Base-by-base conservation (phyloP, 2,329 filamentous ascomycete genomes). In the Catunica adiposa region DNA sequence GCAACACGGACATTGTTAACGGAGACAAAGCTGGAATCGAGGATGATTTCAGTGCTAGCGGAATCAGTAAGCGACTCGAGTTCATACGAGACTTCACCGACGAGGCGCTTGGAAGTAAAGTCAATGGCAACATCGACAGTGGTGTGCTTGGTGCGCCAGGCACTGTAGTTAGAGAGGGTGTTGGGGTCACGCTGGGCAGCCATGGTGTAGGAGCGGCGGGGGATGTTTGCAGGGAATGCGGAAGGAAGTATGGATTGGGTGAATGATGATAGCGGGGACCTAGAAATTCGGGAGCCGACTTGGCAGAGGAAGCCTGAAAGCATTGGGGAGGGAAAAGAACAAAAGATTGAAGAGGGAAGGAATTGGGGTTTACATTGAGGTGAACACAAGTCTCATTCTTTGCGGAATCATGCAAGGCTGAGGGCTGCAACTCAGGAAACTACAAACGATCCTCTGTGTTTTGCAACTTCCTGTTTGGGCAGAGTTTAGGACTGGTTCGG, bases 111-210 rank as follows among this genome's bases (percentile, higher is more conserved):
- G 65, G 80, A 75, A 59, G 84, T 78, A 67, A 97, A 98, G 64
- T 94, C 82, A 62, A 97, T 82, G 62, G 81, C 80, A 64, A 96
- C 80, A 67, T 85, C 81, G 57, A 86, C 85, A 20, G 79, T 83
- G 20, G 88, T 92, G 71, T 96, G 89, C 66, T 77, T 82, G 17
- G 87, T 95, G 59, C 79, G 75, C 82, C 88, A 96, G 56, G 84
- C 82, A 68, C 86, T 82, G 70, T 96, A 96, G 73, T 97, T 97
- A 66, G 86, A 85, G 58, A 92, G 71, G 25, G 92, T 96, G 68
- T 89, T 94, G 54, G 89, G 89, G 70, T 97, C 90, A 64, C 86
- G 79, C 53, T 62, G 57, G n/a, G 58, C 17, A 46, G 40, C 56
- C 59, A 58, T 59, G 47, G 51, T 23, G 25, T 44, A 54, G 42